Evolutionary conservation across 768 basidiomycete genomes (phyloP), one percentile per base, ranked within the genome.

Genomic region (Pleurotus platypus): DNA sequence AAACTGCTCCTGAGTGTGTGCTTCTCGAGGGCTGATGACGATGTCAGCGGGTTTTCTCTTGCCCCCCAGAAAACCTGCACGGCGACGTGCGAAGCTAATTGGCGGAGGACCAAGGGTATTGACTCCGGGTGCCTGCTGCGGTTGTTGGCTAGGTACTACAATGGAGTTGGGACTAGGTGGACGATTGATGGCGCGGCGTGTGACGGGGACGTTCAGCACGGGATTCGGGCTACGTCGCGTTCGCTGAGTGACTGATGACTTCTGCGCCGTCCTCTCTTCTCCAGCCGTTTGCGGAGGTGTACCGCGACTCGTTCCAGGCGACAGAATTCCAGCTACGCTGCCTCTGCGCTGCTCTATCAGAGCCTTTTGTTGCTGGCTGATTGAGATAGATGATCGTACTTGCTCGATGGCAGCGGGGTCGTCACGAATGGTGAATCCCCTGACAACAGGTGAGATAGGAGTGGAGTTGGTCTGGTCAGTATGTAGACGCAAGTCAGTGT

Each of bases 21-120:
- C 66, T 59, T 85, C 86, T 53, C 86, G 76, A 8, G 89, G 87
- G 61, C 83, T 87, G 75, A 92, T 90, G 59, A 90, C 64, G 59
- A 90, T 87, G 64, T 91, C 89, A 1, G 89, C 88, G 0, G 89
- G 89, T 69, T 90, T 91, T 70, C 77, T 87, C 67, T 80, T 83
- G 46, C 75, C 78, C 0, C 61, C 61, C n/a, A 85, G 83, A 11
- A 85, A 61, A 24, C 80, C 82, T 8, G 88, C 85, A 46, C 89
- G 83, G 55, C 90, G 88, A 38, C 83, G 80, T 12, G 88, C 86
- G 69, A 91, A 90, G 69, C 86, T 89, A 66, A 87, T 89, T 26
- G 89, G 83, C 11, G 85, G 87, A 2, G 87, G 81, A 0, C 86
- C 83, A 5, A 88, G 72, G 0, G 85, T 78, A 63, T 82, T 59